Evolutionary conservation across 345 rosid genomes (phyloP).

Genomic region (Odontarrhena argentea): DNA sequence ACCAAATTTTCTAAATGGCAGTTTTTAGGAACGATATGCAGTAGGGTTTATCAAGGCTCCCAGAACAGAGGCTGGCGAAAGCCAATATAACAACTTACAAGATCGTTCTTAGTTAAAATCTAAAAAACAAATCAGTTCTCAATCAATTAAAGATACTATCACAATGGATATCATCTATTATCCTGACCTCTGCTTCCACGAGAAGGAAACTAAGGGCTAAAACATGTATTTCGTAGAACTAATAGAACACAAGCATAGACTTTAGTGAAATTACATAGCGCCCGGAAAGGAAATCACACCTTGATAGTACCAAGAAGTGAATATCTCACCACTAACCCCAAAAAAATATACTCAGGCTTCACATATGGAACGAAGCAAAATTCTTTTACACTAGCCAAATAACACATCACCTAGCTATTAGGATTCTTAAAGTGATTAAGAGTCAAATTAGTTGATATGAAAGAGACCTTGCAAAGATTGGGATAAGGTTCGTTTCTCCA

Average conservation of each 20-base stretch:
- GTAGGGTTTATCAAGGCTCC: conserved; percentile 7
- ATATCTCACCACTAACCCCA: conserved; percentile 4
- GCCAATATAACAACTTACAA: not conserved
- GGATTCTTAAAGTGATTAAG: conserved; percentile 18
- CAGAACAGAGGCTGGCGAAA: conserved; percentile 10
- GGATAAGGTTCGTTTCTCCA: conserved; percentile 95
- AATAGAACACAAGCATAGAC: conserved; percentile 5
- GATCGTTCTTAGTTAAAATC: not conserved
- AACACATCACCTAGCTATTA: conserved; percentile 13
- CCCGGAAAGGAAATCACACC: conserved; percentile 5
- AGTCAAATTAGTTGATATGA: conserved; percentile 18
- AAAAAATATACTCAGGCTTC: conserved; percentile 3
- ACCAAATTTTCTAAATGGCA: not conserved
- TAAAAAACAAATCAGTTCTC: not conserved
- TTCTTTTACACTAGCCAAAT: not conserved
- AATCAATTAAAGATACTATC: conserved; percentile 5
- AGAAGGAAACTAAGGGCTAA: not conserved
- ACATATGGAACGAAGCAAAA: not conserved
- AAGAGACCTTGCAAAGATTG: conserved; percentile 76
- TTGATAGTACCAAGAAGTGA: conserved; percentile 1
- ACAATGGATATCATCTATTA: conserved; percentile 7
- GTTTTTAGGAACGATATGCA: not conserved
- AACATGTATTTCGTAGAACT: not conserved
- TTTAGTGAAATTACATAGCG: conserved; percentile 10
- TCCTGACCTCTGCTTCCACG: conserved; percentile 2